Evolutionary conservation across 441 rosid genomes (phyloP), one percentile per base, ranked within the genome.

Genomic region (Dalechampia spathulata): DNA sequence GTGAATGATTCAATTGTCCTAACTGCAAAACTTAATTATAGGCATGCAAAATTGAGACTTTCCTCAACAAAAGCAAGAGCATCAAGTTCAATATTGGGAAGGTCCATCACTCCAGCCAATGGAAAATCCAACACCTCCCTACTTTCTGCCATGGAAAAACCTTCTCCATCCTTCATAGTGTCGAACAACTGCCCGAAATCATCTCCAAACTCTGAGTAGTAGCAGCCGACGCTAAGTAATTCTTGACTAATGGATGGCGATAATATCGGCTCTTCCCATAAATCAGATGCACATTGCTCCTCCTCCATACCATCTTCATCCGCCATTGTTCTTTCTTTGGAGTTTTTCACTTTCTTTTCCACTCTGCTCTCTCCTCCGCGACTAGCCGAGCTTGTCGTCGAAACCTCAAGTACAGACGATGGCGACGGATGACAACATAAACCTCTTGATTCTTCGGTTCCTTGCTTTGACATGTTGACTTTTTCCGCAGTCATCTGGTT

Each of bases 341-440:
- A 9, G 3, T 50, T 52, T n/a, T 57, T 17, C 22, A 26, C 37
- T 9, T 34, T 9, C 11, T 38, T 52, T 10, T 22, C 58, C 6
- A n/a, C 17, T n/a, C 14, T 25, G 50, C 15, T 48, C 19, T 57
- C 71, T 20, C 30, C 32, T 20, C 37, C 47, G 2, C 55, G 46
- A 37, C 63, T 15, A 37, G 9, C 48, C 36, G 64, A 52, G 39
- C 65, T 48, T 17, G 69, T 50, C 4, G 55, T 19, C 12, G 64
- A 48, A 17, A 58, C 57, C 53, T 69, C 79, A n/a, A 79, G 85
- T 62, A 76, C 84, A 6, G 84, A 76, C 0, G 69, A 76, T 0
- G 84, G 84, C 0, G 84, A 79, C 2, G 66, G 72, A 40, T 47
- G 78, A 22, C 52, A 53, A 40, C 56, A 55, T 25, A 26, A 63